phyloP scores from a whole-genome alignment of 306 rosid genomes.

The Senna siamea region DNA sequence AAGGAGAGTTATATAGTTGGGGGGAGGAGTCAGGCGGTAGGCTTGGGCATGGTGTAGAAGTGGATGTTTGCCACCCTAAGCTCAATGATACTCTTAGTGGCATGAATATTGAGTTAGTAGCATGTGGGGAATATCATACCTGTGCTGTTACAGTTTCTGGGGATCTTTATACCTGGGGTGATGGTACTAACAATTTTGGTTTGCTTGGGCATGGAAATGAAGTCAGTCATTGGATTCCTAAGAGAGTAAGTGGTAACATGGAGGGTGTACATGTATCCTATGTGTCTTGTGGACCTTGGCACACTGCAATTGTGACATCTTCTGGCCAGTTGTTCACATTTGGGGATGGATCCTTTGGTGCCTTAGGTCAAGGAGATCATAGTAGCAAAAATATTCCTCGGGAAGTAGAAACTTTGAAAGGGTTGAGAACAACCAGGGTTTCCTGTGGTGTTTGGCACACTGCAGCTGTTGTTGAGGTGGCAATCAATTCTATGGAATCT shows the following conservation, averaged over 20 bases:
- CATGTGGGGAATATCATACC: constrained; percentile 94
- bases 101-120: constrained; percentile 72
- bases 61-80: constrained; percentile 86
- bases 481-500: constrained; percentile 55
- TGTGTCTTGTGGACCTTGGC: constrained; percentile 97
- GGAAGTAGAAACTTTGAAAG: constrained; percentile 76
- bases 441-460: constrained; percentile 99
- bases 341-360: constrained; percentile 98
- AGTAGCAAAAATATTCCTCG: constrained; percentile 69
- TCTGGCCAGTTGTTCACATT: constrained; percentile 88
- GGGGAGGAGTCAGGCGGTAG: constrained; percentile 97
- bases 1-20: constrained; percentile 95
- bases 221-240: constrained; percentile 88
- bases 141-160: constrained; percentile 93
- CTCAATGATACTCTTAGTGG: constrained; percentile 71
- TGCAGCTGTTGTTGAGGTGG: constrained; percentile 79
- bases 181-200: constrained; percentile 71
- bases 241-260: constrained; percentile 70
- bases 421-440: constrained; percentile 74
- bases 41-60: constrained; percentile 91
- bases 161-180: constrained; percentile 98
- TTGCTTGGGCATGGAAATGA: constrained; percentile 89
- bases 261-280: constrained; percentile 75
- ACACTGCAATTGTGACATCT: constrained; percentile 88
- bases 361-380: constrained; percentile 92